phyloP scores from a whole-genome alignment of 768 basidiomycete genomes.

The Pleurotus djamor region DNA sequence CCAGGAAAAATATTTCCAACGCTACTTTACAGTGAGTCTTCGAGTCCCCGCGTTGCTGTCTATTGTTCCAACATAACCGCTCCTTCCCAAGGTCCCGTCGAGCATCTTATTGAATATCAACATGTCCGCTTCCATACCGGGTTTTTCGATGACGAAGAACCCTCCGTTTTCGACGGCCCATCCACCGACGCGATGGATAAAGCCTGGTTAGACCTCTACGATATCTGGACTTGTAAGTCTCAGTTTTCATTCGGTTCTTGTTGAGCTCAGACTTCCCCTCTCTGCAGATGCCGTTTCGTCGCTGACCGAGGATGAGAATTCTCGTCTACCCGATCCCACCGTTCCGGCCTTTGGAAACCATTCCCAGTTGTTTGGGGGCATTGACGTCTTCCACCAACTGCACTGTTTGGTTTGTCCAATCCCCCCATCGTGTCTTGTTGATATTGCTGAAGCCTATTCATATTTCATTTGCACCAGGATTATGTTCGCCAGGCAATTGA shows the following conservation, averaged over 20 bases:
- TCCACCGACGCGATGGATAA: conserved; percentile 15
- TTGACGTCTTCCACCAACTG: conserved; percentile 25
- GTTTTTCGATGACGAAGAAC: background rate
- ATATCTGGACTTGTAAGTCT: conserved; percentile 12
- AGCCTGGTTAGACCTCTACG: conserved; percentile 17
- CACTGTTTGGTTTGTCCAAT: conserved; percentile 18
- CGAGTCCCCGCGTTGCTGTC: background rate
- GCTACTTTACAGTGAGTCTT: background rate
- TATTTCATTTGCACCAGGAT: conserved; percentile 9
- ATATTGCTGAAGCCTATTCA: too few relatives aligned
- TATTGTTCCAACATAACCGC: background rate
- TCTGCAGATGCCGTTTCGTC: conserved; percentile 12
- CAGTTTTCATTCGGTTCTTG: too few relatives aligned
- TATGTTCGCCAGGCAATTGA: conserved; percentile 13
- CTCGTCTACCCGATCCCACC: conserved; percentile 16
- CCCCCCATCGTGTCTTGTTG: too few relatives aligned
- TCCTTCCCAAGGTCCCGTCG: background rate
- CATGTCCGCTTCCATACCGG: conserved; percentile 1
- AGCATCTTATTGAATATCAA: background rate
- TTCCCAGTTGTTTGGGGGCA: conserved; percentile 13
- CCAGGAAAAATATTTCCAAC: background rate
- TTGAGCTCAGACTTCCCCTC: too few relatives aligned
- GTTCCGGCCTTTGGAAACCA: conserved; percentile 15
- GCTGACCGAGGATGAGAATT: conserved; percentile 15
- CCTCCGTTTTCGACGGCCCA: conserved; percentile 6